Base-by-base conservation (phyloP, 2,329 filamentous ascomycete genomes). In the Chaetomiaceae sp. region DNA sequence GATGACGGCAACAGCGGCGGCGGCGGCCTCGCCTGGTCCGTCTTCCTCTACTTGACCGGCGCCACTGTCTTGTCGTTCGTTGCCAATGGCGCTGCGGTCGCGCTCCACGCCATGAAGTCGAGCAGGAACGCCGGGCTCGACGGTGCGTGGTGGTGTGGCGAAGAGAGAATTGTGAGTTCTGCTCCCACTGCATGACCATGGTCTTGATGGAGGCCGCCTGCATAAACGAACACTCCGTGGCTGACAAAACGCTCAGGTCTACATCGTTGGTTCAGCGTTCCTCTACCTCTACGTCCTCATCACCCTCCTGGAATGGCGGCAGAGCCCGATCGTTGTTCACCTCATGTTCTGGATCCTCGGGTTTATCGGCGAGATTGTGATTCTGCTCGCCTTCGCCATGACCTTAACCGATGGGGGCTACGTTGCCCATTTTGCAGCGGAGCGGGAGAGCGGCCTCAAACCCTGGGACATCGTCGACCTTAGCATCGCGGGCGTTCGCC, bases 241-340 rank as follows among this genome's bases (percentile, higher is more conserved):
- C 61, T 63, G 34, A 61, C 51, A 33, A 46, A 23, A 33, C 5
- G 23, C n/a, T 18, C 38, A 96, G 90, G 86, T 95, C 65, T 95
- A 95, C 69, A 76, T 95, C 58, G 81, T 89, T 52, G 89, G 86
- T 50, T 86, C 89, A 40, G 87, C 90, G 60, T 96, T 95, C 75
- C 83, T 94, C 58, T 94, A 95, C 73, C 79, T 88, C 45, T 85
- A 96, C 61, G 80, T 96, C 60, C 79, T 95, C 60, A 86, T 96
- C 64, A 90, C 90, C 27, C 80, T 97, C 53, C 78, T 95, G 64
- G 91, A 96, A 69, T 87, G 87, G 65, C 84, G 82, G 57, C 85
- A 89, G 30, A 88, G 88, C 11, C 94, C 94, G 0, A 91, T 86
- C 45, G 75, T 84, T 42, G 84, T 89, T 48, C 90, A 96, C 70